phyloP scores from a whole-genome alignment of 2,329 filamentous ascomycete species.

The Trichoderma koningiopsis region DNA sequence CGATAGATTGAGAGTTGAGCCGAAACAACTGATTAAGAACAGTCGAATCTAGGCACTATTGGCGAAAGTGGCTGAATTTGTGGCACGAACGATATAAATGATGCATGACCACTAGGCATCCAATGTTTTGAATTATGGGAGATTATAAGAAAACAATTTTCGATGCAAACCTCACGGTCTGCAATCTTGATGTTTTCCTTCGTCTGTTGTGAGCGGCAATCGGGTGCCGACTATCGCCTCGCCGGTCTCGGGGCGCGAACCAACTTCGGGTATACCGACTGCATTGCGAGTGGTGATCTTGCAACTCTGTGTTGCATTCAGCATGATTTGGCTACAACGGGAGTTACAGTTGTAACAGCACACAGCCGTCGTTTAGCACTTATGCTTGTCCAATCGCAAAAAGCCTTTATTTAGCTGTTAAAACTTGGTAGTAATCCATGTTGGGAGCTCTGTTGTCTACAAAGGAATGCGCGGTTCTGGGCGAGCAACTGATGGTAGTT shows the following conservation, averaged over 20 bases:
- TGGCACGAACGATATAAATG: neutral
- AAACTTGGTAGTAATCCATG: neutral
- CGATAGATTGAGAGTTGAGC: neutral
- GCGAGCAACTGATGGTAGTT: neutral
- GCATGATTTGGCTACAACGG: neutral
- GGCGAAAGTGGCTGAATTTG: neutral
- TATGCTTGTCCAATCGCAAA: neutral
- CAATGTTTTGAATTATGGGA: neutral
- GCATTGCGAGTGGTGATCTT: neutral
- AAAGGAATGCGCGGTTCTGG: neutral
- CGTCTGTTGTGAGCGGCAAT: neutral
- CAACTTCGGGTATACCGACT: conserved; percentile 11
- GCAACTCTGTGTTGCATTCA: neutral
- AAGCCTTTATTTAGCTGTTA: neutral
- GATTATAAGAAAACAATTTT: too few relatives aligned
- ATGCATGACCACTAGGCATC: neutral
- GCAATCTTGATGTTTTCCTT: neutral
- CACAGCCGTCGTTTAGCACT: neutral
- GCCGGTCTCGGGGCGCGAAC: conserved; percentile 18
- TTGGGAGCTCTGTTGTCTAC: neutral
- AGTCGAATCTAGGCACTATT: neutral
- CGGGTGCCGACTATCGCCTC: neutral
- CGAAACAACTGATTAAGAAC: neutral
- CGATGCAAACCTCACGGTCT: neutral
- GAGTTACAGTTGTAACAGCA: neutral